Evolutionary conservation across 768 basidiomycete genomes (phyloP).

Genomic region (Suillus fuscotomentosus): DNA sequence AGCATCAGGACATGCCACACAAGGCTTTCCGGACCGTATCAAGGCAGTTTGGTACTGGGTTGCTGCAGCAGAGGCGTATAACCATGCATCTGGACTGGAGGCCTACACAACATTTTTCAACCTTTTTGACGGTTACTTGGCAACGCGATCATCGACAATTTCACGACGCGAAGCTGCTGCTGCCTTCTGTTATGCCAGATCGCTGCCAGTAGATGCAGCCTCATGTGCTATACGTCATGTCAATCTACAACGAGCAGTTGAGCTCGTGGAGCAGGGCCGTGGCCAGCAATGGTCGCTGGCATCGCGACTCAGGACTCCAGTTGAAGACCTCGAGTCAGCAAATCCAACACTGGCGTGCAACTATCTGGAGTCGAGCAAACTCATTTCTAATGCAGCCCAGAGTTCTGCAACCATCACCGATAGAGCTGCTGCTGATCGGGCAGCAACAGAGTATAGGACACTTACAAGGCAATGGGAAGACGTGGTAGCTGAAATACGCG

Average conservation of each 20-base stretch:
- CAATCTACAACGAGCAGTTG: conserved; percentile 15
- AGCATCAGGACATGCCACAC: no score
- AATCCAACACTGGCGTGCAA: neutral
- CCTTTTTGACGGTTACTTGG: neutral
- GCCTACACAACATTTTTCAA: neutral
- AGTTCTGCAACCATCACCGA: neutral
- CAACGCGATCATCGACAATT: neutral
- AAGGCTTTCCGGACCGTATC: no score
- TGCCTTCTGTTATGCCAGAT: neutral
- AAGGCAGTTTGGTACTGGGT: no score
- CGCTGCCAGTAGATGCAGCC: neutral
- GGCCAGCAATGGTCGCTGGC: conserved; percentile 27
- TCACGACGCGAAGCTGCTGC: neutral
- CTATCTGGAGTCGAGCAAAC: neutral
- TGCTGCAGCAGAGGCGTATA: no score
- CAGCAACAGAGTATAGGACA: neutral
- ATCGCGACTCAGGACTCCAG: conserved; percentile 20
- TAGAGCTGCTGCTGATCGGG: neutral
- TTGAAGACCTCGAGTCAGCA: neutral
- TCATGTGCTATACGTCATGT: conserved; percentile 13
- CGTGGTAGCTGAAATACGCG: neutral
- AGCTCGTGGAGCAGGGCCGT: conserved; percentile 23
- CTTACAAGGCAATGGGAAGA: neutral
- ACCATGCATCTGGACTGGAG: neutral
- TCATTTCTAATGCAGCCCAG: neutral